Evolutionary conservation across 2,329 filamentous ascomycete species (phyloP).

Genomic region (Endoconidiophora laricicola): DNA sequence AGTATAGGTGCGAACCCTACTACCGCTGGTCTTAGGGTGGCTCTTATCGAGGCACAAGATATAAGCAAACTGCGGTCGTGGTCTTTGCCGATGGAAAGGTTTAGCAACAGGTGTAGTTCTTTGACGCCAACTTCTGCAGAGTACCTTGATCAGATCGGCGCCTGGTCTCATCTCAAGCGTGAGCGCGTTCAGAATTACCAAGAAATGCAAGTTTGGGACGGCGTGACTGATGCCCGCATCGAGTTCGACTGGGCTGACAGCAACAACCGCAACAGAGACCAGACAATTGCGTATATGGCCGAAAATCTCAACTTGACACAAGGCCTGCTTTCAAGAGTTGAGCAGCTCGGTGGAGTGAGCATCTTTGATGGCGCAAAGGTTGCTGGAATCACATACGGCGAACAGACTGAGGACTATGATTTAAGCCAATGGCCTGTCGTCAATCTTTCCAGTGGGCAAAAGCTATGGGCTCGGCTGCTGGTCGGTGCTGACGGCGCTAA

Average conservation of each 20-base stretch:
- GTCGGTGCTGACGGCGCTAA: slow-evolving; percentile 92
- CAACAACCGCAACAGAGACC: slow-evolving; percentile 15
- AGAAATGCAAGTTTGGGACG: slow-evolving; percentile 98
- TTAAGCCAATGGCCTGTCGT: slow-evolving; percentile 79
- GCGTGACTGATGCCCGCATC: slow-evolving; percentile 70
- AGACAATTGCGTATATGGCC: slow-evolving; percentile 82
- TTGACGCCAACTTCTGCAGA: slow-evolving; percentile 75
- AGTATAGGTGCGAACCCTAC: slow-evolving; percentile 51
- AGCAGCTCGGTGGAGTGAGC: slow-evolving; percentile 50
- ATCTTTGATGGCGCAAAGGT: slow-evolving; percentile 66
- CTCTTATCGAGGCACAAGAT: slow-evolving; percentile 80
- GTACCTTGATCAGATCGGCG: slow-evolving; percentile 70
- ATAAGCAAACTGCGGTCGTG: slow-evolving; percentile 52
- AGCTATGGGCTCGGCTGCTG: slow-evolving; percentile 64
- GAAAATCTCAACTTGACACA: slow-evolving; percentile 85
- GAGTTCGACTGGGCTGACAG: slow-evolving; percentile 57
- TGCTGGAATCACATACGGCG: slow-evolving; percentile 60
- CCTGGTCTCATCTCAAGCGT: slow-evolving; percentile 60
- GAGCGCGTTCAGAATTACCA: slow-evolving; percentile 73
- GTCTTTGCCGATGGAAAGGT: slow-evolving; percentile 49
- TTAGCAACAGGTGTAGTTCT: slow-evolving; percentile 90
- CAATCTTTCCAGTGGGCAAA: slow-evolving; percentile 48
- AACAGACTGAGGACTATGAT: slow-evolving; percentile 51
- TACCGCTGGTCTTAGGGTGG: slow-evolving; percentile 64
- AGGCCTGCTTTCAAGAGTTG: slow-evolving; percentile 54